Evolutionary conservation across 2,329 filamentous ascomycete species (phyloP), one percentile per base, ranked within the genome.

Genomic region (Beauveria sp.): DNA sequence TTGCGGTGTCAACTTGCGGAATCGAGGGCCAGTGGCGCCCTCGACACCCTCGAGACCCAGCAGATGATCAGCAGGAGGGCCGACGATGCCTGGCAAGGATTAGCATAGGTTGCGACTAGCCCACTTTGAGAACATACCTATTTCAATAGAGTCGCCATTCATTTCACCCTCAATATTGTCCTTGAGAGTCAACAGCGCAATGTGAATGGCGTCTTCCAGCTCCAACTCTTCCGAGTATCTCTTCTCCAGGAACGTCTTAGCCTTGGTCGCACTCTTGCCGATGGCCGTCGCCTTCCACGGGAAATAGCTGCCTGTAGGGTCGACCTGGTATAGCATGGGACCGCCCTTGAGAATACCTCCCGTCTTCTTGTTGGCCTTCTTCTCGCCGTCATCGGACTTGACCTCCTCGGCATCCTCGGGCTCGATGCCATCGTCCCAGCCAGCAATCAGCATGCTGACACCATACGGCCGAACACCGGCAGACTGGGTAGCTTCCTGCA

Each of bases 241-340:
- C 87, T 99, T 99, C 84, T 99, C 95, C 74, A 99, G 78, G 80
- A 99, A 99, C 0, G 95, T 99, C 86, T 99, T 99, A 61, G 95
- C 95, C 71, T 92, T 96, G 46, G 95, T 96, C 58, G 95, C 95
- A 73, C 93, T 96, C 86, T 99, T 99, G 72, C 95, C 95, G 72
- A 99, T 99, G 58, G 95, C 95, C 54, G 95, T 99, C 47, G 95
- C 95, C 82, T 99, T 99, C 95, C 95, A 99, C 4, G 95, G 95
- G 75, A 97, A 99, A 75, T 99, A 99, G 75, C 91, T 96, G 68
- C 95, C 95, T 66, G 91, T 96, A n/a, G 95, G 95, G 74, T 99
- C 95, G 68, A 99, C 95, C 79, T 99, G 93, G 79, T 99, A 99
- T 73, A 99, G 79, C 83, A 96, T 97, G 53, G 95, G 95, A 6